Evolutionary conservation across 495 filamentous ascomycete species (phyloP), one percentile per base, ranked within the genome.

Genomic region (Xanthoparmelia taractica): DNA sequence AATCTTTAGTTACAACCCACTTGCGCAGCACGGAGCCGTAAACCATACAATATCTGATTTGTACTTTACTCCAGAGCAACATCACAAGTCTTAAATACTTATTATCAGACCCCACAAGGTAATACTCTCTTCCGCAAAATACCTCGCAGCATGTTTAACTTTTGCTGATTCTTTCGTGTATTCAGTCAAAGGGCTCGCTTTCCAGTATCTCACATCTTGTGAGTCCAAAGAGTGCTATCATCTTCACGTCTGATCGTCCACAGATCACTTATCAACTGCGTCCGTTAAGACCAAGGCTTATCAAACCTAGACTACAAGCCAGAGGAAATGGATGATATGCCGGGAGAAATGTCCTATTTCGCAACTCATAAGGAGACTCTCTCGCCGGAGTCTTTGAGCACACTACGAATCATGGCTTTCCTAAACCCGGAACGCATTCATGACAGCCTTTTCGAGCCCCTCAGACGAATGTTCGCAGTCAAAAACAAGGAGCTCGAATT

Each of bases 371-470:
- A 29, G 10, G 6, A 31, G 36, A 29, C 23, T 8, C 23, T 41
- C 5, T 52, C 48, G 25, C 27, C 37, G 20, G 23, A 43, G 7
- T 36, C 57, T 58, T 31, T 38, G 2, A 41, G 48, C 31, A n/a
- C 47, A 4, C n/a, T 61, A 20, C 36, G 36, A 56, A 25, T 40
- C 17, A 55, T 61, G 34, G 34, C 47, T 27, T 41, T 61, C 27
- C 54, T 61, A 11, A 27, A 56, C 10, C 48, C 60, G 4, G 56
- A 13, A 4, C 25, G 54, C 48, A 11, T 61, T 34, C 48, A 40
- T 17, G 2, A 23, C 17, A 10, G 17, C 7, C 31, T 55, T 25
- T 40, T 61, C 48, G 12, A 40, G 17, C 37, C 15, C 25, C 17
- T 41, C n/a, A 29, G 15, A 61, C 36, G 20, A 41, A 8, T 40